Conservation (phyloP, 2,329 filamentous ascomycete species). For the Ophioceras dolichostomum region DNA sequence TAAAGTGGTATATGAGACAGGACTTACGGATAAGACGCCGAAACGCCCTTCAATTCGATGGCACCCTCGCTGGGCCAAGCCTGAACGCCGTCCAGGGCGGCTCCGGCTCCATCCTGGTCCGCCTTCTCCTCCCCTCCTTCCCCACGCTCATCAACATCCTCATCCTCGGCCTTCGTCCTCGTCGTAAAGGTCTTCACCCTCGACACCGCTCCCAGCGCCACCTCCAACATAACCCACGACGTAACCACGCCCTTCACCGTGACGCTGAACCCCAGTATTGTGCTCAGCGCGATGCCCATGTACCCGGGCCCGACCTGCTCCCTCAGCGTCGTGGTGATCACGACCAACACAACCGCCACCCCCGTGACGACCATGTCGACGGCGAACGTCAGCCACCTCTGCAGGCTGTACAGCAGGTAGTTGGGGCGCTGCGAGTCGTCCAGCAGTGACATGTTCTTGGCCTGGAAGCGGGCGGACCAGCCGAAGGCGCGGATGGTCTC, state of each 20-base stretch:
- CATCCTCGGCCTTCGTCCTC: conserved; percentile 1
- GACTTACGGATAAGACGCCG: conserved; percentile 4
- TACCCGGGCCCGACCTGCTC: conserved; percentile 15
- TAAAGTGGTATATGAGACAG: background rate
- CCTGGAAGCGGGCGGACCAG: conserved; percentile 30
- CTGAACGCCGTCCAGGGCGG: background rate
- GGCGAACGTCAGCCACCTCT: conserved; percentile 37
- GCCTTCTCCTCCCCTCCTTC: background rate
- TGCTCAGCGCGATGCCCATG: conserved; percentile 19
- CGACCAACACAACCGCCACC: conserved; percentile 21
- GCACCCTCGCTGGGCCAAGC: conserved; percentile 3
- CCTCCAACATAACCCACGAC: conserved; percentile 15
- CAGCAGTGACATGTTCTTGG: conserved; percentile 32
- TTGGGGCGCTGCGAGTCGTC: conserved; percentile 43
- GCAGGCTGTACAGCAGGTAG: conserved; percentile 43
- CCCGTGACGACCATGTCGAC: conserved; percentile 23
- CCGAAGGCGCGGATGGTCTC: conserved; percentile 40
- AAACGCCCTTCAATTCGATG: conserved; percentile 3
- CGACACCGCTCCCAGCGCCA: conserved; percentile 14
- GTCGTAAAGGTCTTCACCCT: conserved; percentile 8
- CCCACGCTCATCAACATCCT: background rate
- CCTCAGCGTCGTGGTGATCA: conserved; percentile 20
- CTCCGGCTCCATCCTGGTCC: no score
- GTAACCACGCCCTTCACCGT: conserved; percentile 11
- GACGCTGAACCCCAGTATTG: conserved; percentile 12